Percentiles rank a stretch among this genome's conserved stretches.
These are phyloP conservation scores for Stagonosporopsis rhizophila DNA, from an alignment of 2,329 filamentous ascomycete species.

Conservation along the genomic window DNA sequence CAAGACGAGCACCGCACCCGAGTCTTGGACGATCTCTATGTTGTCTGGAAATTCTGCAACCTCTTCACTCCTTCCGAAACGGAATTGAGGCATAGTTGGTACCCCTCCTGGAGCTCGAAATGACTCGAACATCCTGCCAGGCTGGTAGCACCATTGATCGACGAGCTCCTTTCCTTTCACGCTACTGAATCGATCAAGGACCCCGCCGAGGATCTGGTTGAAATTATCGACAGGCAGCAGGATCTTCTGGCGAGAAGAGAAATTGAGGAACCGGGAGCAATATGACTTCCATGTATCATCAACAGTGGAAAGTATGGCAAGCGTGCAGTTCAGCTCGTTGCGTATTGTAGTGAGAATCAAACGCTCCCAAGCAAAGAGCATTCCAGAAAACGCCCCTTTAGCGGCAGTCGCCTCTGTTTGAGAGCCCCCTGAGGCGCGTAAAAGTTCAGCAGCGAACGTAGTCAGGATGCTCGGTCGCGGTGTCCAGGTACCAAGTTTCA, in stretches of 20 bases:
- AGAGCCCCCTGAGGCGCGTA: slow-evolving; percentile 30
- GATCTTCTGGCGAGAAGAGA: slow-evolving; percentile 35
- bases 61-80: slow-evolving; percentile 32
- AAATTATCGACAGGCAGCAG: slow-evolving; percentile 52
- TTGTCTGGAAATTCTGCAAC: slow-evolving; percentile 35
- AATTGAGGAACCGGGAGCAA: slow-evolving; percentile 41
- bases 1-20: slow-evolving; percentile 38
- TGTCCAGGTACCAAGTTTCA: slow-evolving; percentile 33
- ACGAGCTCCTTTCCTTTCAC: slow-evolving; percentile 57
- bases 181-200: slow-evolving; percentile 59
- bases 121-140: slow-evolving; percentile 29
- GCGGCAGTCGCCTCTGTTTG: slow-evolving; percentile 24
- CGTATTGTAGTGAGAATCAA: slow-evolving; percentile 32
- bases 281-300: slow-evolving; percentile 35
- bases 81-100: slow-evolving; percentile 40
- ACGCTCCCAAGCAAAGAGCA: slow-evolving; percentile 44
- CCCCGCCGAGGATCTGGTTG: slow-evolving; percentile 61
- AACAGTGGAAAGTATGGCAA: slow-evolving; percentile 43
- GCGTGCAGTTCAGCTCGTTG: slow-evolving; percentile 40
- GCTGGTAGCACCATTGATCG: slow-evolving; percentile 53
- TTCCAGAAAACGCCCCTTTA: slow-evolving; percentile 32
- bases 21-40: slow-evolving; percentile 38
- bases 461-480: slow-evolving; percentile 40
- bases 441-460: slow-evolving; percentile 39
- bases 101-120: slow-evolving; percentile 44